A percentile compares a stretch with the other conserved stretches of the same genome.
Evolutionary conservation across 2,329 filamentous ascomycete species (phyloP).

Genomic region (Phyllosticta citrichinensis): DNA sequence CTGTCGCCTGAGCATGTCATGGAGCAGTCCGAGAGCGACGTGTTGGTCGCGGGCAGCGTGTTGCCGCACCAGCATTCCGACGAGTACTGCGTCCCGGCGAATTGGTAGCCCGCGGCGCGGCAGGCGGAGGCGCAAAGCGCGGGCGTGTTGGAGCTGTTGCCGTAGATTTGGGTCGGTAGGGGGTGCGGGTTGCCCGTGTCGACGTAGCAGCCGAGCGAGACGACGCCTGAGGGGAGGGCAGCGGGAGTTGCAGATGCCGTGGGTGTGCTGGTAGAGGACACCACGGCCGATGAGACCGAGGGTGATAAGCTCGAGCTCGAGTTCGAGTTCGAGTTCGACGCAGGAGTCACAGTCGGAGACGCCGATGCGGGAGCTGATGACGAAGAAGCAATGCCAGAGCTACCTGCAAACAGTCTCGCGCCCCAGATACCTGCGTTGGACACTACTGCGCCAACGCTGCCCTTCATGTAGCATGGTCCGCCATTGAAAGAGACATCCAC

Average conservation of each 20-base stretch:
- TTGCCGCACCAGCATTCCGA: slow-evolving; percentile 28
- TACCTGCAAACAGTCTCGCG: background rate
- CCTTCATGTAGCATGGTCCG: slow-evolving; percentile 8
- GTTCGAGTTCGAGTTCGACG: background rate
- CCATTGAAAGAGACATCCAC: slow-evolving; percentile 5
- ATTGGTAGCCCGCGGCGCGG: slow-evolving; percentile 15
- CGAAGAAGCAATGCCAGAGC: background rate
- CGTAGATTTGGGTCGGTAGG: background rate
- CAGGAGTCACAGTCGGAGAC: background rate
- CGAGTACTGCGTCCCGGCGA: slow-evolving; percentile 20
- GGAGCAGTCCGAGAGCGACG: background rate
- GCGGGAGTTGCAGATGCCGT: background rate
- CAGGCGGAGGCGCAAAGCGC: slow-evolving; percentile 1
- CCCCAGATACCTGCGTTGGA: slow-evolving; percentile 7
- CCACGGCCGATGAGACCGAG: background rate
- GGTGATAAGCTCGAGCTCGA: background rate
- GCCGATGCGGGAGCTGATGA: background rate
- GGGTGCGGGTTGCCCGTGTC: background rate
- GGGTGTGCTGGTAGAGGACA: background rate
- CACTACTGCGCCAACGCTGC: background rate
- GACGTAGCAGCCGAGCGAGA: background rate
- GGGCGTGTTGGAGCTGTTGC: background rate
- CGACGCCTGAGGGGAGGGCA: slow-evolving; percentile 1
- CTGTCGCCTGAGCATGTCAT: background rate
- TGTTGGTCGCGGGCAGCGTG: slow-evolving; percentile 13